Conservation (phyloP, 306 rosid genomes). For the Parietaria judaica region DNA sequence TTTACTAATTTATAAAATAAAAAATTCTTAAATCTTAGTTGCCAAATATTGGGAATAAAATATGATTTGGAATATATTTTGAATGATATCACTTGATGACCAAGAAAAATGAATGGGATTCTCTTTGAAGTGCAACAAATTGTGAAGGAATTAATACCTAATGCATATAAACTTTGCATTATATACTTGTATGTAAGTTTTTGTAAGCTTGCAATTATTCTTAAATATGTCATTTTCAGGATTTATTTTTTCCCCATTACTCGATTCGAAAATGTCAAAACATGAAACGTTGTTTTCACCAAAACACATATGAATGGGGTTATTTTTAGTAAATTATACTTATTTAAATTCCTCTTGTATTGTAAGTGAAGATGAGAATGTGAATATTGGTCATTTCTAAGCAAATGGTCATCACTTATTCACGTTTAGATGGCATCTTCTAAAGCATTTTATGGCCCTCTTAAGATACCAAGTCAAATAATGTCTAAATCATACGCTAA, state of each 20-base stretch:
- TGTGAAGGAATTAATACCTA: conserved; percentile 2
- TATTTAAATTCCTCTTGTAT: not conserved
- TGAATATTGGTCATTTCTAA: too few species aligned
- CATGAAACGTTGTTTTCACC: not conserved
- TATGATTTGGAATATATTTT: too few species aligned
- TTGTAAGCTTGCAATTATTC: not conserved
- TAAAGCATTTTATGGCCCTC: not conserved
- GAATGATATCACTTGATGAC: not conserved
- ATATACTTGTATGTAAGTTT: not conserved
- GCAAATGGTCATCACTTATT: not conserved
- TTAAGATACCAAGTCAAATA: conserved; percentile 4
- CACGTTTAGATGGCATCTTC: not conserved
- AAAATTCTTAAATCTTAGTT: not conserved
- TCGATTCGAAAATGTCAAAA: conserved; percentile 6
- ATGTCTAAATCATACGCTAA: conserved; percentile 7
- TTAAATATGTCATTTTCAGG: not conserved
- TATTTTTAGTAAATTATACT: not conserved
- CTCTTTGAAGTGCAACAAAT: not conserved
- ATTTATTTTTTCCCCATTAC: not conserved
- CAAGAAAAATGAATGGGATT: not conserved
- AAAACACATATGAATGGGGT: not conserved
- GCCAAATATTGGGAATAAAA: not conserved
- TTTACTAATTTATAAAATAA: too few species aligned
- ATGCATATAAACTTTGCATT: not conserved
- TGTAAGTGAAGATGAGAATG: conserved; percentile 4